phyloP scores from a whole-genome alignment of 306 rosid species.

The Coriaria nepalensis region DNA sequence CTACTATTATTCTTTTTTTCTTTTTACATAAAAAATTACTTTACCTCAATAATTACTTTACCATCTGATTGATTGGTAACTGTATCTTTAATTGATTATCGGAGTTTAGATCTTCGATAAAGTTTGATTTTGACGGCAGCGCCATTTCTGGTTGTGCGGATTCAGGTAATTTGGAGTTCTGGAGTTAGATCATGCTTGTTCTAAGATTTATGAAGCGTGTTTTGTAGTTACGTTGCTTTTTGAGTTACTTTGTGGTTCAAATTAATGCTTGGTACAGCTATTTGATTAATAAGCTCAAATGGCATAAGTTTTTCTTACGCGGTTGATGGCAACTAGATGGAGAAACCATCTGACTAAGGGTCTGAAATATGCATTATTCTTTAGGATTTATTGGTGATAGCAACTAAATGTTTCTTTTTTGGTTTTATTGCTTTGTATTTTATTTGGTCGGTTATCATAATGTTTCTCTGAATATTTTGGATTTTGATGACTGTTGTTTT shows the following conservation, averaged over 20 bases:
- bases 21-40: not conserved
- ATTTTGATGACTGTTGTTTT: not conserved
- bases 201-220: too few species aligned
- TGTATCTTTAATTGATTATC: conserved; percentile 1
- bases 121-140: not conserved
- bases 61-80: not conserved
- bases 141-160: conserved; percentile 1
- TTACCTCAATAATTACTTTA: not conserved
- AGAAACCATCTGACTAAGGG: too few species aligned
- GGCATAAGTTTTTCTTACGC: too few species aligned
- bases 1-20: not conserved
- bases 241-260: too few species aligned
- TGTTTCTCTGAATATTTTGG: not conserved
- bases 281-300: too few species aligned
- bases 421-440: not conserved
- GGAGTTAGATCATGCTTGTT: too few species aligned
- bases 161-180: not conserved
- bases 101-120: not conserved
- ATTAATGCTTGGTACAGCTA: too few species aligned
- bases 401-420: not conserved
- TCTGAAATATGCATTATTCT: too few species aligned
- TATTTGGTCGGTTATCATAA: not conserved
- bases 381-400: too few species aligned
- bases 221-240: too few species aligned
- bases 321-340: too few species aligned